phyloP scores from a whole-genome alignment of 352 stramenopile genomes.

The Globisporangium apiculatum region DNA sequence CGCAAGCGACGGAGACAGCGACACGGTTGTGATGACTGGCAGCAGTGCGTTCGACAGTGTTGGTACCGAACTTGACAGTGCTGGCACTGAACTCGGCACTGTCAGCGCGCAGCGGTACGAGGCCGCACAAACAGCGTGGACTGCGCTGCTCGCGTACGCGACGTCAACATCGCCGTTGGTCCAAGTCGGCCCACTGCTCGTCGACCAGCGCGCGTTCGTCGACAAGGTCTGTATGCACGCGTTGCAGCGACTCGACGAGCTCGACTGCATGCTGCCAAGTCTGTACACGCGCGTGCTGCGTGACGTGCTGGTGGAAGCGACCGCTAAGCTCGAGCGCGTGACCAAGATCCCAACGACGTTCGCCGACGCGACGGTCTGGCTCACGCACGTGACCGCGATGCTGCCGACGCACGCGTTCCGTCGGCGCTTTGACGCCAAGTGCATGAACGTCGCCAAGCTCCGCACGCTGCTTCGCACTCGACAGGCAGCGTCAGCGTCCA shows the following conservation, averaged over 20 bases:
- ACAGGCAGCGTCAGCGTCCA: not conserved
- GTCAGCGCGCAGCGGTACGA: slow-evolving; percentile 30
- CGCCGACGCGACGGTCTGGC: slow-evolving; percentile 35
- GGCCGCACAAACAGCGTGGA: slow-evolving; percentile 30
- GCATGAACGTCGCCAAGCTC: slow-evolving; percentile 39
- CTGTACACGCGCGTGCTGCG: slow-evolving; percentile 47
- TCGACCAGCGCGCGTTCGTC: slow-evolving; percentile 47
- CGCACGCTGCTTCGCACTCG: slow-evolving; percentile 29
- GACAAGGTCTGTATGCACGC: slow-evolving; percentile 25
- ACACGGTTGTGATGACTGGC: too few relatives aligned
- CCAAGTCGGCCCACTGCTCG: slow-evolving; percentile 41
- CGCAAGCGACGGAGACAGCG: slow-evolving; percentile 1
- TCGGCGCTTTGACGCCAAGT: slow-evolving; percentile 42
- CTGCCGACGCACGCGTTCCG: slow-evolving; percentile 42
- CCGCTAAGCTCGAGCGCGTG: slow-evolving; percentile 44
- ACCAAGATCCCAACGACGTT: slow-evolving; percentile 57
- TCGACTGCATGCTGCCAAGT: slow-evolving; percentile 34
- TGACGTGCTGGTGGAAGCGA: slow-evolving; percentile 40
- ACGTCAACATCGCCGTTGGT: slow-evolving; percentile 19
- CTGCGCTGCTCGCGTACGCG: slow-evolving; percentile 27
- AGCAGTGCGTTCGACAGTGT: slow-evolving; percentile 6
- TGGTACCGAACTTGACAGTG: slow-evolving; percentile 1
- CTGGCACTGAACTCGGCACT: not conserved
- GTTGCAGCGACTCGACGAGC: slow-evolving; percentile 21
- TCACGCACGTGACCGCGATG: slow-evolving; percentile 47